These are phyloP conservation scores for Rhynchosporium agropyri DNA, from an alignment of 2,329 filamentous ascomycete species.

Conservation along the genomic window DNA sequence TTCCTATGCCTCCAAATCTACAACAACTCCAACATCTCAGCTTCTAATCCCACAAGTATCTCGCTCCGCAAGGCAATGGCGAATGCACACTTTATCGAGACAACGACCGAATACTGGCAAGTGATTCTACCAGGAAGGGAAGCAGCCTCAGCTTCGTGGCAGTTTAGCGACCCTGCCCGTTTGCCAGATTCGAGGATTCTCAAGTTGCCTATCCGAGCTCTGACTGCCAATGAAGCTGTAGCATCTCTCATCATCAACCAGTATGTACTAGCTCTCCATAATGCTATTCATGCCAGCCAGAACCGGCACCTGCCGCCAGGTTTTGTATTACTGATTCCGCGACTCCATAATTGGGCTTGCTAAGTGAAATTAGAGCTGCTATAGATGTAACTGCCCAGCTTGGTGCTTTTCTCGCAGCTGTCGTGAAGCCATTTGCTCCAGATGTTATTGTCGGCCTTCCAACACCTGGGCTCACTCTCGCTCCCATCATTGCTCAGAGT, in stretches of 20 bases:
- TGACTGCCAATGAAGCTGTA: conserved; percentile 31
- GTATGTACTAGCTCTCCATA: neutral
- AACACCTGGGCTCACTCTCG: conserved; percentile 35
- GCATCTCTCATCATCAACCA: conserved; percentile 39
- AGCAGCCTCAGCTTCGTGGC: conserved; percentile 25
- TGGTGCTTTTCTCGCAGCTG: conserved; percentile 24
- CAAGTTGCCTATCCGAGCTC: conserved; percentile 34
- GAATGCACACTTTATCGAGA: conserved; percentile 32
- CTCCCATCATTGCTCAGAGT: conserved; percentile 31
- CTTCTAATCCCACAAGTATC: neutral
- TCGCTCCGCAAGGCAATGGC: neutral
- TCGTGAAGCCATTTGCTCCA: conserved; percentile 24
- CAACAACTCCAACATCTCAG: neutral
- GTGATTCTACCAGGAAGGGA: conserved; percentile 24
- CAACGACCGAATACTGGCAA: conserved; percentile 39
- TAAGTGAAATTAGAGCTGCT: conserved; percentile 23
- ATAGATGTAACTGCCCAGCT: conserved; percentile 32
- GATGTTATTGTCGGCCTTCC: conserved; percentile 38
- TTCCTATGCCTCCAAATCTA: too few relatives aligned
- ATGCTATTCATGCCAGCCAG: too few relatives aligned
- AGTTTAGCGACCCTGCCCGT: conserved; percentile 32
- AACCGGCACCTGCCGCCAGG: neutral
- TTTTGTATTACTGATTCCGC: neutral
- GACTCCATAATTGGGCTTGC: neutral
- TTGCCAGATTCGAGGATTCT: conserved; percentile 34